Evolutionary conservation across 805 yeast genomes (phyloP), one percentile per base, ranked within the genome.

Genomic region (Saturnispora kantuleensis): DNA sequence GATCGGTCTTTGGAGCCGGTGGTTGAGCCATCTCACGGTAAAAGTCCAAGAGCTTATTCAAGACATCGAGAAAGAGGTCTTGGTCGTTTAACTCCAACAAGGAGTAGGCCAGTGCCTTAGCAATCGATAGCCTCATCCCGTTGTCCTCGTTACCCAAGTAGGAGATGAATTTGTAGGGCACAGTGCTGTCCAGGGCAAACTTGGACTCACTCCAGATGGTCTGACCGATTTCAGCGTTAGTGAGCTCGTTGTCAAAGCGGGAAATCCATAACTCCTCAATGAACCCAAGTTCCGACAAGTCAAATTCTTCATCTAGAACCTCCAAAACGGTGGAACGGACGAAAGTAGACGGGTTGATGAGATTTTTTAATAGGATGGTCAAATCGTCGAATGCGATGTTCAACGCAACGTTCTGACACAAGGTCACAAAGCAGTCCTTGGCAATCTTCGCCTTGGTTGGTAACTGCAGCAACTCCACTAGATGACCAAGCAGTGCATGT

Each of bases 171-270:
- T 68, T 58, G 3, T 55, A 48, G 0, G 84, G 70, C 1, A 80
- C 67, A 4, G 65, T 63, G 0, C 55, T 53, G 3, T 70, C 66
- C 35, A 83, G 56, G n/a, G 56, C 51, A 48, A 81, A 79, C 3
- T 44, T 50, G 58, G 79, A 85, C 52, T 88, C 96, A 31, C 76
- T 73, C 97, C 97, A 93, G 47, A 93, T 84, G 1, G 90, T 81
- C 15, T 64, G 63, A 0, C 97, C 96, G 13, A 81, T 55, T 21
- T 76, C 81, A 5, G 80, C 70, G 47, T 77, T 77, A 10, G 68
- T 59, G 13, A 71, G 72, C 41, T 81, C 87, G 38, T 77, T 80
- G 58, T 88, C 96, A 58, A 81, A 87, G 47, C 75, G 70, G 18
- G 84, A 73, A 47, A 93, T 78, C 78, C 84, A 89, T 17, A 93